These are phyloP conservation scores for Xanthoconium purpureum DNA, from an alignment of 768 basidiomycete genomes.

Conservation along the genomic window DNA sequence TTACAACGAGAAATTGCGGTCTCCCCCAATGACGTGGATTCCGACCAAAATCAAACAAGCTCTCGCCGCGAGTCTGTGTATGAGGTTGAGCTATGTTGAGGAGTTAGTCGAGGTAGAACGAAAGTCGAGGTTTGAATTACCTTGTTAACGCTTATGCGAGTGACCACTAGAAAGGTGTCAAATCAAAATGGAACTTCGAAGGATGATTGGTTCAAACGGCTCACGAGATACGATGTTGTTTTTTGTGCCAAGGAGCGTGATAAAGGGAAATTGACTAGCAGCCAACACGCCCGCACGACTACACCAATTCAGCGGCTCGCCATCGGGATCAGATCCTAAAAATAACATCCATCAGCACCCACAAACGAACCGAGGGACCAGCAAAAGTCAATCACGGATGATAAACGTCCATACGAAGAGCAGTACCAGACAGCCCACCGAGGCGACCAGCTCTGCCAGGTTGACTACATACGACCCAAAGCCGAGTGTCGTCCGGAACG, in stretches of 20 bases:
- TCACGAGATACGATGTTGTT: constrained; percentile 32
- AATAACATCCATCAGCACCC: not conserved
- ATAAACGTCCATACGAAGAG: constrained; percentile 37
- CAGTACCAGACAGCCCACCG: constrained; percentile 35
- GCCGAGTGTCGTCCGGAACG: constrained; percentile 37
- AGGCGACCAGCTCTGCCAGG: constrained; percentile 39
- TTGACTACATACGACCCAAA: constrained; percentile 38
- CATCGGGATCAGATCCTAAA: constrained; percentile 20
- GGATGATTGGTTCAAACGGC: not conserved
- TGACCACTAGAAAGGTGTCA: constrained; percentile 12
- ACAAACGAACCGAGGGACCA: not conserved
- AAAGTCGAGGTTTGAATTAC: not conserved
- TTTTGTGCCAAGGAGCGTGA: constrained; percentile 43
- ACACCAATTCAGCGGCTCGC: constrained; percentile 30
- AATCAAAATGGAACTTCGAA: not conserved
- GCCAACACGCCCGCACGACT: constrained; percentile 34
- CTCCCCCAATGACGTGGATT: constrained; percentile 42
- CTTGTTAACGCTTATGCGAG: constrained; percentile 23
- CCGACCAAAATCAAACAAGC: constrained; percentile 44
- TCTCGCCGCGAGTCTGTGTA: constrained; percentile 48
- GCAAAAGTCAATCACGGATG: constrained; percentile 31
- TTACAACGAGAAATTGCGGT: constrained; percentile 11
- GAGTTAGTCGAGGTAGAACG: not conserved
- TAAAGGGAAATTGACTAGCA: constrained; percentile 37
- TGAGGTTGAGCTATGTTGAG: constrained; percentile 30